Evolutionary conservation across 208 protist genomes (phyloP), one percentile per base, ranked within the genome.

Genomic region (Leishmania tropica): DNA sequence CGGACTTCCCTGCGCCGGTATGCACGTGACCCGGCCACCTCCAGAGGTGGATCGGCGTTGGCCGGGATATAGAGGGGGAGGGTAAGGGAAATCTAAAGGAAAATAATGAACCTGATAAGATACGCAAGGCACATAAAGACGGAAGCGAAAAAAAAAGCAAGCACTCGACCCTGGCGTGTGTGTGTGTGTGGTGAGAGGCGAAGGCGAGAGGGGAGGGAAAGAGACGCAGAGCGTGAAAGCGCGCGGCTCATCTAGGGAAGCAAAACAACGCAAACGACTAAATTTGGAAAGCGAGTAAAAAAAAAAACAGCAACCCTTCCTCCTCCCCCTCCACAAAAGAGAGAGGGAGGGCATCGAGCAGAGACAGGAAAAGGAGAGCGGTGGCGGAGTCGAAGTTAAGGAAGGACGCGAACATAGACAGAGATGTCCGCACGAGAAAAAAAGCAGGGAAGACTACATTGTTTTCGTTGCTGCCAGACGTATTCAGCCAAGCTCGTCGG

Each of bases 401-500:
- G 10, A 68, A 35, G 17, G 13, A 40, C 31, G 31, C 62, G 4
- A 24, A 21, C 31, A 21, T 31, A 40, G 62, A 8, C 62, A 68
- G 62, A 2, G 28, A 40, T 1, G 31, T 17, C 11, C 4, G 31
- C 31, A 68, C 5, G 31, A 19, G 11, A 40, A 48, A n/a, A 17
- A 51, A 31, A 21, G 73, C 53, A 78, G 19, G 74, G n/a, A 78
- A 4, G 6, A 13, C 70, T 13, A 51, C 71, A 48, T 60, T 51
- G 7, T n/a, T 51, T 58, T 77, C 58, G 21, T 35, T 74, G 47
- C 11, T 74, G 40, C 70, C 70, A 74, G 10, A 62, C 24, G 37
- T 54, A 35, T n/a, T 74, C 70, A 84, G 51, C 60, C 78, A 35
- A 81, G 70, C 51, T 68, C 83, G 54, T 83, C 85, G 2, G 83